Conservation (phyloP, 108 stramenopile species). For the Fragilaria radians region DNA sequence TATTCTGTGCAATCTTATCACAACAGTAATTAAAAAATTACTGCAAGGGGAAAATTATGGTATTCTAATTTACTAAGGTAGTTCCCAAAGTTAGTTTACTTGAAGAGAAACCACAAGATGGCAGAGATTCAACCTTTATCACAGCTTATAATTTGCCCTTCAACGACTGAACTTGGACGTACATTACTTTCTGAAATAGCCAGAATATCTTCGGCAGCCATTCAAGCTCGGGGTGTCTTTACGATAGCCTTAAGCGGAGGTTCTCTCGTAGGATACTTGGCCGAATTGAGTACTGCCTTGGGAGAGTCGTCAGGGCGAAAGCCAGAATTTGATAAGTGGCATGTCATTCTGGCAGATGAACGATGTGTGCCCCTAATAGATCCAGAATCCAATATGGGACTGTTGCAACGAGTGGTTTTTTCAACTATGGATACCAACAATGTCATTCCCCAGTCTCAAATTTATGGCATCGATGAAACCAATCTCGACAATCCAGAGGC, state of each 20-base stretch:
- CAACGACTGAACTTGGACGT: neutral
- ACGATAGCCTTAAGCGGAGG: constrained; percentile 90
- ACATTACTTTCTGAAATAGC: neutral
- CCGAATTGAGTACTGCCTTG: constrained; percentile 36
- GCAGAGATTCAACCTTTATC: too few species aligned
- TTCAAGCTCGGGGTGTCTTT: constrained; percentile 34
- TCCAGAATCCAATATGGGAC: constrained; percentile 76
- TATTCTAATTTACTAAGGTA: too few species aligned
- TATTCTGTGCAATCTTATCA: too few species aligned
- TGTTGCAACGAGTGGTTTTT: constrained; percentile 42
- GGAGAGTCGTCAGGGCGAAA: constrained; percentile 10
- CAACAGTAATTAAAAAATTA: too few species aligned
- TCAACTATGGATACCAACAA: constrained; percentile 16
- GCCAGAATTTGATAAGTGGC: constrained; percentile 70
- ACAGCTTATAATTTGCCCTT: neutral
- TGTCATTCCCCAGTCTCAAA: constrained; percentile 55
- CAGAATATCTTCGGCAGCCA: constrained; percentile 8
- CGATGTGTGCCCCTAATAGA: constrained; percentile 77
- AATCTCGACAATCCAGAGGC: constrained; percentile 31
- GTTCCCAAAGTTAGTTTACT: too few species aligned
- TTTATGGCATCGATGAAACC: constrained; percentile 65
- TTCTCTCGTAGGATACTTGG: constrained; percentile 73
- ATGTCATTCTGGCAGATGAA: constrained; percentile 91
- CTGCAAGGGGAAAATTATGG: too few species aligned
- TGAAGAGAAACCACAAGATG: too few species aligned